phyloP scores from a whole-genome alignment of 208 protist species.

The Leishmania lainsoni region DNA sequence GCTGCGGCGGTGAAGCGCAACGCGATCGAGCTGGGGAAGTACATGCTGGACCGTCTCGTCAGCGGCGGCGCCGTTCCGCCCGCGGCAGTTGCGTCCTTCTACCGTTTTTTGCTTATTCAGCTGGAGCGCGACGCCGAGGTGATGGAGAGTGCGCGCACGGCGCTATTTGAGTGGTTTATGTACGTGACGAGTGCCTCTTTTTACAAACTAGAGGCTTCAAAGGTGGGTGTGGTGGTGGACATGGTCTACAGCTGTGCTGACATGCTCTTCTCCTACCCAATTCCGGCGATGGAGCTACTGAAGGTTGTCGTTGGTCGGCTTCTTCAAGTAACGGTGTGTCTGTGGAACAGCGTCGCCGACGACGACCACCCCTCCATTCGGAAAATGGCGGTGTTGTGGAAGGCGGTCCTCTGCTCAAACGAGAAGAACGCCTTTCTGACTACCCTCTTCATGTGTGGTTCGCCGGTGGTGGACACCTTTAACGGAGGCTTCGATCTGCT shows the following conservation, averaged over 20 bases:
- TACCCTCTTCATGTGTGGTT: conserved; percentile 20
- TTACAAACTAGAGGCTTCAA: conserved; percentile 36
- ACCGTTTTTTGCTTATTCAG: conserved; percentile 38
- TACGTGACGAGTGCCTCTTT: conserved; percentile 48
- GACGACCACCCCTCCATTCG: conserved; percentile 15
- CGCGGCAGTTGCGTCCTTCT: conserved; percentile 38
- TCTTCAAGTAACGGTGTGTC: conserved; percentile 48
- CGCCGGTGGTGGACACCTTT: conserved; percentile 14
- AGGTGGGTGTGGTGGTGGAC: conserved; percentile 44
- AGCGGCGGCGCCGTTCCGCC: conserved; percentile 57
- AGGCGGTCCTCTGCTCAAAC: conserved; percentile 34
- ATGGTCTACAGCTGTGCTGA: conserved; percentile 44
- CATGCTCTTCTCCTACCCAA: conserved; percentile 45
- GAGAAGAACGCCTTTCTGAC: conserved; percentile 8
- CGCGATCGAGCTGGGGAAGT: conserved; percentile 50
- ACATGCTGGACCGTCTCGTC: conserved; percentile 58
- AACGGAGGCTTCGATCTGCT: conserved; percentile 37
- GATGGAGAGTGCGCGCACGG: conserved; percentile 31
- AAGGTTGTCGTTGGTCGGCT: conserved; percentile 40
- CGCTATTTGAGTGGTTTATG: conserved; percentile 71
- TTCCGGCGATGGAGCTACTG: conserved; percentile 53
- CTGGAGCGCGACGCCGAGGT: conserved; percentile 35
- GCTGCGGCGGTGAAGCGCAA: conserved; percentile 44
- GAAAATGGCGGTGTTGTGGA: conserved; percentile 49
- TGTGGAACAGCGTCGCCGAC: conserved; percentile 22